Evolutionary conservation across 2,329 filamentous ascomycete species (phyloP).

Genomic region (Purpureocillium lavendulum): DNA sequence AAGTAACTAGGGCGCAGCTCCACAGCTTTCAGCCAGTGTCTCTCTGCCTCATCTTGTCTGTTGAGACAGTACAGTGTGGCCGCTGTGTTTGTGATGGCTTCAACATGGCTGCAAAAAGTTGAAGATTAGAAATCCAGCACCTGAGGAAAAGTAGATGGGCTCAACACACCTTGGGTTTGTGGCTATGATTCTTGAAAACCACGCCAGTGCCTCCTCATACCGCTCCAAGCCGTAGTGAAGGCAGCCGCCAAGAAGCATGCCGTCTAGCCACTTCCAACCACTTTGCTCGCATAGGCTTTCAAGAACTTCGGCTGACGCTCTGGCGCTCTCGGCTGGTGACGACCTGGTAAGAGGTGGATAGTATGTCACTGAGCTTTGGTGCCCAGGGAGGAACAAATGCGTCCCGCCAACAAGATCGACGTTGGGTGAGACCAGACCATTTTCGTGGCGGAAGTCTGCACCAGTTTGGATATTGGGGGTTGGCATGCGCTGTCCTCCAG

Average conservation of each 20-base stretch:
- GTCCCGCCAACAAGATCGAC: conserved; percentile 15
- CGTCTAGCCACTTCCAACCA: conserved; percentile 84
- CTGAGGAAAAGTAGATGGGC: conserved; percentile 16
- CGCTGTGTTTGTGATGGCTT: conserved; percentile 88
- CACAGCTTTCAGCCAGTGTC: conserved; percentile 79
- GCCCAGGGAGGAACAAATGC: neutral
- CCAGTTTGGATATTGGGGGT: too few species aligned
- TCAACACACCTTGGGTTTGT: conserved; percentile 46
- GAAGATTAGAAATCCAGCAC: conserved; percentile 19
- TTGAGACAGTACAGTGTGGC: conserved; percentile 81
- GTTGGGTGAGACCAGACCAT: too few species aligned
- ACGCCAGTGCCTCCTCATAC: conserved; percentile 67
- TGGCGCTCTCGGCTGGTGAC: conserved; percentile 46
- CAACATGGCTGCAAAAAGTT: conserved; percentile 59
- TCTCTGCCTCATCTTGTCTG: conserved; percentile 74
- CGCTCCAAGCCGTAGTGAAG: conserved; percentile 83
- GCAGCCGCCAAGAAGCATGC: conserved; percentile 85
- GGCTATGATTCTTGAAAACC: conserved; percentile 58
- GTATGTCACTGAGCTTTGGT: neutral
- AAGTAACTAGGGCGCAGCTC: conserved; percentile 79
- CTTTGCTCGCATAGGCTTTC: conserved; percentile 70
- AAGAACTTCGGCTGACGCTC: conserved; percentile 61
- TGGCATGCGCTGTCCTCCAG: too few species aligned
- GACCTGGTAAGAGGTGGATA: conserved; percentile 9
- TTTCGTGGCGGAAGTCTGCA: too few species aligned